These are phyloP conservation scores for Uronychia setigera DNA, from an alignment of 73 alveolate species.

Conservation along the genomic window DNA sequence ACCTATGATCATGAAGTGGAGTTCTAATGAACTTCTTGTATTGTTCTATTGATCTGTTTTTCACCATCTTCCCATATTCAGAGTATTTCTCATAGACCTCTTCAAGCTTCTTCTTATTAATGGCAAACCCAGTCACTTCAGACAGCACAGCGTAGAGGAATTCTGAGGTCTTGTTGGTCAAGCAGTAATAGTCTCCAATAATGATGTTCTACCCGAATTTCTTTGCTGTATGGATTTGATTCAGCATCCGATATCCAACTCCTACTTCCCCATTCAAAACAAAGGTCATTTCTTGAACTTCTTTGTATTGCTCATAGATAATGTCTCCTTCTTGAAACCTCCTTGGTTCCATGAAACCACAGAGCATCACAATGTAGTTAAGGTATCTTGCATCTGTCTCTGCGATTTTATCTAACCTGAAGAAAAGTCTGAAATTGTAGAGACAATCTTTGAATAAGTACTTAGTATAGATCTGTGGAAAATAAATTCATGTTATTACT, in stretches of 20 bases:
- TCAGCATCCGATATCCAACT: slow-evolving; percentile 26
- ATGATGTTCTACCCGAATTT: slow-evolving; percentile 7
- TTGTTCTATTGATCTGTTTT: slow-evolving; percentile 20
- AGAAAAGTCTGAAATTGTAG: slow-evolving; percentile 32
- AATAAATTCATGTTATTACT: slow-evolving; percentile 17
- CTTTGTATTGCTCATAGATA: slow-evolving; percentile 26
- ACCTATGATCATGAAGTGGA: slow-evolving; percentile 16
- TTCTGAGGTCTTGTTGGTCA: slow-evolving; percentile 19
- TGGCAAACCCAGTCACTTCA: slow-evolving; percentile 29
- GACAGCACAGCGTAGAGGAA: slow-evolving; percentile 14
- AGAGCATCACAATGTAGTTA: background rate
- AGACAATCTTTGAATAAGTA: slow-evolving; percentile 43
- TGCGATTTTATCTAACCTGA: slow-evolving; percentile 6
- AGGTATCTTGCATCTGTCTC: slow-evolving; percentile 2
- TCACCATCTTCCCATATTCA: slow-evolving; percentile 29
- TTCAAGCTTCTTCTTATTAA: slow-evolving; percentile 7
- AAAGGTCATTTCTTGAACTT: slow-evolving; percentile 33
- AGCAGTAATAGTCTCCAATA: slow-evolving; percentile 30
- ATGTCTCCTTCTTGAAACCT: background rate
- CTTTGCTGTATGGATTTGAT: background rate
- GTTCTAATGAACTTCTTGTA: slow-evolving; percentile 20
- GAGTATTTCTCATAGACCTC: slow-evolving; percentile 13
- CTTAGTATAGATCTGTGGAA: slow-evolving; percentile 30
- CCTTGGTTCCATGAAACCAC: background rate
- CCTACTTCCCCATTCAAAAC: slow-evolving; percentile 35